Evolutionary conservation across 148 eudicot genomes (phyloP), one percentile per base, ranked within the genome.

Genomic region (Heliosperma pusillum): DNA sequence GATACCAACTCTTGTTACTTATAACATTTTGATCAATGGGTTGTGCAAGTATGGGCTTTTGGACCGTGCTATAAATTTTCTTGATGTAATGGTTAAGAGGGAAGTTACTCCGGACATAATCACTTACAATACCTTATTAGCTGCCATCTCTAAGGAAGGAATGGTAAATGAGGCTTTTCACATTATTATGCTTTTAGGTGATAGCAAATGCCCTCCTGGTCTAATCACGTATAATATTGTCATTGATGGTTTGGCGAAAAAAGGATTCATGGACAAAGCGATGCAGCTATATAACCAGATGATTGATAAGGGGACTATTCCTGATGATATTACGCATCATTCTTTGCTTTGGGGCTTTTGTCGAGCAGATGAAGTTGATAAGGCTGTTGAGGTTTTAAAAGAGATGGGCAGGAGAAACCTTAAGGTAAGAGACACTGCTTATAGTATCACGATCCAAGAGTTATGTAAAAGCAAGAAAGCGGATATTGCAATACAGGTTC

Each of bases 321-420:
- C 98, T 1, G 92, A 94, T 82, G 97, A 80, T 33, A 80, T 88
- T 42, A 91, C 98, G 25, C 91, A 91, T 80, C 84, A 97, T 69
- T 81, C 86, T 81, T 73, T 94, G 55, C 73, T 87, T 40, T 83
- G 86, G 93, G 98, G 98, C 12, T 88, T 90, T 74, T 87, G 87
- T 80, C 76, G 83, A 64, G 79, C 80, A 3, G 79, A 83, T 80
- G 72, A 85, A 62, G 76, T 80, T 65, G 91, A 86, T 29, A 88
- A 85, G 62, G 95, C 89, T 17, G 78, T 90, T 22, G 87, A 87
- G 70, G 83, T 91, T 67, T 75, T 90, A 42, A 82, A 82, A 80
- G 79, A 83, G 82, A 91, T 90, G 89, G 80, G 83, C 36, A 77
- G 71, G 74, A 82, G 85, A 73, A 86, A 85, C 42, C 88, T 82